phyloP scores from a whole-genome alignment of 2,329 filamentous ascomycete genomes.

The Colletotrichum sp. region DNA sequence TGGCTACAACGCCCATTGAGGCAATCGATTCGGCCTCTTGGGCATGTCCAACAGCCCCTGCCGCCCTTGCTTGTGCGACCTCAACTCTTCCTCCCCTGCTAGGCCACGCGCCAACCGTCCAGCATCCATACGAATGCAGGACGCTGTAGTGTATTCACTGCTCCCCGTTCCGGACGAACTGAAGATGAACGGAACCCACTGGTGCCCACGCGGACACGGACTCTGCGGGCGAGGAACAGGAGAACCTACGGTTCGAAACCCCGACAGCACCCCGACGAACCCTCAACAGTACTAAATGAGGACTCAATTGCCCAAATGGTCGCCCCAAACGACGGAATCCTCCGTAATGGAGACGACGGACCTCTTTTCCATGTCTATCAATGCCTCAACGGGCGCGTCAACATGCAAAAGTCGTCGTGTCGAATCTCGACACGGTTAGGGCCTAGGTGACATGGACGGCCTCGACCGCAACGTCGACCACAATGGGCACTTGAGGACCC shows the following conservation, averaged over 20 bases:
- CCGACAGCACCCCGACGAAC: neutral
- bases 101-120: neutral
- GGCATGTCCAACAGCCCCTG: neutral
- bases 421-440: neutral
- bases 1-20: neutral
- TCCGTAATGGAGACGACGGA: neutral
- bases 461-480: neutral
- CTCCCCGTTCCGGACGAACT: neutral
- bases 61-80: neutral
- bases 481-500: neutral
- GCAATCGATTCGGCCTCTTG: slow-evolving; percentile 1
- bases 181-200: neutral
- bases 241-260: neutral
- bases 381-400: neutral
- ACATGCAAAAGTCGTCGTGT: neutral
- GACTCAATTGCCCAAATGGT: neutral
- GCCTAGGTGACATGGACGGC: neutral
- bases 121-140: neutral
- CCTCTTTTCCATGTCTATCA: neutral
- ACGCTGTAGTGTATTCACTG: neutral
- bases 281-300: neutral
- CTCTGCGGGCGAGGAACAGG: neutral
- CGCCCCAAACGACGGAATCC: neutral
- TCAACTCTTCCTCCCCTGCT: neutral
- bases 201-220: neutral